Base-by-base conservation (phyloP, 2,329 filamentous ascomycete genomes). In the Shiraia sp. region DNA sequence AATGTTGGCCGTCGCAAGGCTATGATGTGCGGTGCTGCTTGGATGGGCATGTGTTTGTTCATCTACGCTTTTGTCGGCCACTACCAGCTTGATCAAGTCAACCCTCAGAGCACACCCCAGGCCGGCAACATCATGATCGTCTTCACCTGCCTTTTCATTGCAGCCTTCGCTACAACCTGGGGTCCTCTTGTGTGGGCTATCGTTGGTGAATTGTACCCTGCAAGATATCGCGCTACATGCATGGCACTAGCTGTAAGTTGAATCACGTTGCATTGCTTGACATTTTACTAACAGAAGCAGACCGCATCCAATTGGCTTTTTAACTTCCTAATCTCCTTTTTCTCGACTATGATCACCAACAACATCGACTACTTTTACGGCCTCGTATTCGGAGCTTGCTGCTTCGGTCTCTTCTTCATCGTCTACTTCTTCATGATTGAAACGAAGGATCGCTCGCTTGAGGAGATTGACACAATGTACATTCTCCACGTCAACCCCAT, bases 341-440 rank as follows among this genome's bases (percentile, higher is more conserved):
- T 90, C 72, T 90, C 87, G 0, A 85, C 87, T 2, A 88, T 90
- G 68, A 90, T 91, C 64, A 87, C 83, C 0, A 72, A 76, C 0
- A 77, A 79, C 2, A 90, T 90, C 44, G 79, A 86, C 54, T 90
- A 86, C 67, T 77, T 77, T 2, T 88, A 88, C 57, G 87, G 87
- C 3, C 87, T 89, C 44, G 83, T 91, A 27, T 91, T 91, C 65
- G 87, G 85, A 0, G 76, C 0, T 43, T 89, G 83, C 62, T 86
- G 87, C 49, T 70, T 87, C 13, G 71, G 79, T 0, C 85, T 80
- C 0, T 80, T 81, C 1, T 51, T 83, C 0, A 65, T 90, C 23
- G 85, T 90, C 31, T 91, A 86, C 74, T 88, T 91, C 72, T 90
- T 90, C 68, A 80, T 90, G 51, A 82, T 87, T 33, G 87, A 91